Base-by-base conservation (phyloP, 345 rosid genomes). In the Citrus unshiu region DNA sequence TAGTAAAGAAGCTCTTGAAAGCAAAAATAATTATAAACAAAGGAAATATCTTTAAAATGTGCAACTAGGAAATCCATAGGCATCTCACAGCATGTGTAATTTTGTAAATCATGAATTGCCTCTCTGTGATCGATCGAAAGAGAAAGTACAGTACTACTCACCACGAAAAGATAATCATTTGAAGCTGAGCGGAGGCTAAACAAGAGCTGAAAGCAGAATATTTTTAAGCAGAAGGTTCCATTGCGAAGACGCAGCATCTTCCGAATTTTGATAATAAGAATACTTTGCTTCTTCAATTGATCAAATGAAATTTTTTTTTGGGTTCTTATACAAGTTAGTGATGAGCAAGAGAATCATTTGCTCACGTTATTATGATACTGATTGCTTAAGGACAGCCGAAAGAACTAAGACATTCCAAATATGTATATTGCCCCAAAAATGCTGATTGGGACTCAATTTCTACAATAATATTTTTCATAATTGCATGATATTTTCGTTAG, bases 131-230 rank as follows among this genome's bases (percentile, higher is more conserved):
- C 7, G 34, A 70, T 70, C 7, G 4, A 5, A 1, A 3, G 27
- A 24, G 21, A 3, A 14, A 66, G 30, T 5, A 49, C 30, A 30
- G 27, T 67, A 32, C 63, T 67, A 51, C 63, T 77, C n/a, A 67
- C 73, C 46, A 77, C 57, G 4, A 62, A 76, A 75, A 70, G 16
- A 35, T 76, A 57, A 62, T 80, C 43, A 75, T 76, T 1, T 13
- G 29, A 75, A 75, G 60, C 78, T 1, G 43, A 51, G 68, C 68
- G 16, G 22, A 73, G 21, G 56, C 27, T 21, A 27, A n/a, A 1
- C 8, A 25, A 80, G 69, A 80, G 62, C 14, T 59, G 62, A 59
- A 68, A 51, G 62, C 62, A 74, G 40, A 68, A 60, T 2, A 74
- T 59, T 16, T 40, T 13, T 22, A 68, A 59, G 46, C 22, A 16